Base-by-base conservation (phyloP, 768 basidiomycete species). In the Bullera alba region DNA sequence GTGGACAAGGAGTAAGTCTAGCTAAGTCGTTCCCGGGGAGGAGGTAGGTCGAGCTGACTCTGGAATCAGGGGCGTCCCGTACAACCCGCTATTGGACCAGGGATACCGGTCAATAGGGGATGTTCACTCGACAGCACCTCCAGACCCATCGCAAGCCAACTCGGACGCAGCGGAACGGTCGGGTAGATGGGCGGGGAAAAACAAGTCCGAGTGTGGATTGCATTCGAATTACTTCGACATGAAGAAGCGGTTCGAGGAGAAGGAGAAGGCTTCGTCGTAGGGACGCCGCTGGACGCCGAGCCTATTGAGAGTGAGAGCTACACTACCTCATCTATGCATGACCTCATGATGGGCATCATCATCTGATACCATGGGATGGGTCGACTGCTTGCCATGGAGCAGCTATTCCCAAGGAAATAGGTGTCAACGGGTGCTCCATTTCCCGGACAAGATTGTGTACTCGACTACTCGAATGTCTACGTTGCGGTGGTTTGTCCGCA, bases 21-120 rank as follows among this genome's bases (percentile, higher is more conserved):
- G 22, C 1, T 23, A 12, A 8, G 32, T n/a, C 30, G 5, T 30
- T 23, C 34, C 42, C 10, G 17, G 42, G 23, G 3, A 22, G 12
- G 14, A 42, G 10, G 37, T 25, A 43, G 44, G 36, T 42, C 4
- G 2, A 21, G 47, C 21, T 53, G 32, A 43, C 46, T 14, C 23
- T 14, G 15, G 22, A 12, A 8, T 5, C 50, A 74, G 73, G 73
- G 74, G 80, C 38, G 91, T 96, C 0, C 92, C 92, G 2, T 81
- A 82, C 54, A 97, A 99, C 76, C 81, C 79, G 53, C 78, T 99
- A 4, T 79, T 99, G 34, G 82, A 81, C 53, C 82, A 89, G 68
- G 95, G 95, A 2, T 99, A 97, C 76, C 85, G 83, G 61, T 90
- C 87, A 66, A 82, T 99, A 56, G 95, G 95, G 3, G 95, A 99